Conservation (phyloP, 2,329 filamentous ascomycete species). For the Talaromyces sp. region DNA sequence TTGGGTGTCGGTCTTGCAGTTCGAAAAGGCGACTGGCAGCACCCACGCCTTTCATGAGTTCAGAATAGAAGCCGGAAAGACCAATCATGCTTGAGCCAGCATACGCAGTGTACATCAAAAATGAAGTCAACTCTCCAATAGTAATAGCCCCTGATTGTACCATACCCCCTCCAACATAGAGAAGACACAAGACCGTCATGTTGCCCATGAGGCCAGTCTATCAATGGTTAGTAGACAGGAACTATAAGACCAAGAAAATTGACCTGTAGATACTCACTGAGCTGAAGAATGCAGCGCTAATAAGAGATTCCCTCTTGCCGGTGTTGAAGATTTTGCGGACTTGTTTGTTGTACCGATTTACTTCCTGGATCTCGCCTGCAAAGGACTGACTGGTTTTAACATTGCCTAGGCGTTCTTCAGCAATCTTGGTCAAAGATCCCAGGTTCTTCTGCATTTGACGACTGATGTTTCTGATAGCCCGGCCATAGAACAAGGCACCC, state of each 20-base stretch:
- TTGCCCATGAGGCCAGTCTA: conserved; percentile 91
- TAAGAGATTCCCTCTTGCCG: conserved; percentile 81
- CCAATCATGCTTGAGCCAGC: conserved; percentile 87
- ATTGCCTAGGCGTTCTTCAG: conserved; percentile 95
- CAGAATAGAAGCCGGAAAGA: conserved; percentile 93
- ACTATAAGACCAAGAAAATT: background rate
- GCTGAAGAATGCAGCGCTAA: conserved; percentile 88
- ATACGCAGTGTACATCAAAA: conserved; percentile 97
- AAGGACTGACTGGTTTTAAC: conserved; percentile 97
- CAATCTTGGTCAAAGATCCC: conserved; percentile 91
- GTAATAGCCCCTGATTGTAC: conserved; percentile 84
- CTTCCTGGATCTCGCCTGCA: conserved; percentile 87
- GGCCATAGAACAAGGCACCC: conserved; percentile 88
- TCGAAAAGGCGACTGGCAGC: conserved; percentile 96
- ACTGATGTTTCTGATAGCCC: conserved; percentile 84
- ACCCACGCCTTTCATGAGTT: conserved; percentile 98
- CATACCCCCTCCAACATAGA: conserved; percentile 88
- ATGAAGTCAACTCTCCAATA: conserved; percentile 90
- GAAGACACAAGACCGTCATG: conserved; percentile 88
- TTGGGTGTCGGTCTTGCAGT: conserved; percentile 84
- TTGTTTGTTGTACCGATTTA: conserved; percentile 87
- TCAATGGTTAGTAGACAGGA: conserved; percentile 32
- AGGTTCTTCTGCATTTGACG: conserved; percentile 92
- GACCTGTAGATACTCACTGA: conserved; percentile 44
- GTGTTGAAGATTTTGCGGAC: conserved; percentile 89